These are phyloP conservation scores for Mycena rebaudengoi DNA, from an alignment of 768 basidiomycete species.

Conservation along the genomic window DNA sequence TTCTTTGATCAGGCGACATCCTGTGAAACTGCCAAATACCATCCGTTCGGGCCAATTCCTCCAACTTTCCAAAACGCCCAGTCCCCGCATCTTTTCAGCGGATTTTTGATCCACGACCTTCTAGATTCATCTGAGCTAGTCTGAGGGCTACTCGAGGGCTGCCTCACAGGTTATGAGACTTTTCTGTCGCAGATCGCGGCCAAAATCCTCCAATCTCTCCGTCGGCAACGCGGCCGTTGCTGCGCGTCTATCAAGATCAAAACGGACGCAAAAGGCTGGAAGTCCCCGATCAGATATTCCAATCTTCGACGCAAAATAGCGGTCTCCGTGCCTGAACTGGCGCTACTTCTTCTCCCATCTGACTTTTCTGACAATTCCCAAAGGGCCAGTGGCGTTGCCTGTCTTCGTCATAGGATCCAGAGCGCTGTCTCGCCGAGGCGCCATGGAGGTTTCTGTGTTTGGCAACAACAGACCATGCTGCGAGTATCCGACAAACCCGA, in stretches of 20 bases:
- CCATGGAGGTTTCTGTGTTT: too few species aligned
- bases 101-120: slow-evolving; percentile 1
- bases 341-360: not conserved
- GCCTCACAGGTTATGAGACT: slow-evolving; percentile 1
- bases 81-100: too few species aligned
- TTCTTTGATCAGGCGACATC: slow-evolving; percentile 22
- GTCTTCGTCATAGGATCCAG: not conserved
- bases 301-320: too few species aligned
- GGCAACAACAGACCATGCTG: too few species aligned
- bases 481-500: too few species aligned
- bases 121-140: slow-evolving; percentile 26
- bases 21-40: slow-evolving; percentile 24
- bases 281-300: slow-evolving; percentile 18
- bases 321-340: not conserved
- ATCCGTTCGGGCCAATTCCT: slow-evolving; percentile 23
- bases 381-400: slow-evolving; percentile 25
- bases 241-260: too few species aligned
- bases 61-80: not conserved
- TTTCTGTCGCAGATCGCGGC: too few species aligned
- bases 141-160: slow-evolving; percentile 21
- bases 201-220: too few species aligned
- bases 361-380: slow-evolving; percentile 17
- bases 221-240: too few species aligned
- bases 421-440: not conserved
- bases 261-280: not conserved